Percentiles rank a stretch among this genome's conserved stretches.
phyloP scores from a whole-genome alignment of 345 rosid genomes.

The Salix udensis region DNA sequence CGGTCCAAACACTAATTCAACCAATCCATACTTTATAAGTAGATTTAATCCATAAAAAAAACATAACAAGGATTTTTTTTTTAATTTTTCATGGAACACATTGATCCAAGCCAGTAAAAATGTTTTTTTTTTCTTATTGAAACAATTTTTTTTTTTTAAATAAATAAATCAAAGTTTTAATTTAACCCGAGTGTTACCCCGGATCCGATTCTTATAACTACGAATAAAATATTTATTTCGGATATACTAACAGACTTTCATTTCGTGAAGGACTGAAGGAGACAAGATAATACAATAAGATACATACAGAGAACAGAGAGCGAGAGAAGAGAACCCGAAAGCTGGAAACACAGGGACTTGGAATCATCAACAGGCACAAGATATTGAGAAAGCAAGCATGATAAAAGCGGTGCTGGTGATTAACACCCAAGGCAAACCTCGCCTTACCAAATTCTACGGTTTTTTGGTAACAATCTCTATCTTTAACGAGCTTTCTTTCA shows the following conservation, averaged over 20 bases:
- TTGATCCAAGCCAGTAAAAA: too few species aligned
- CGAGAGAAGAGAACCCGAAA: background rate
- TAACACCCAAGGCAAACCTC: slow-evolving; percentile 92
- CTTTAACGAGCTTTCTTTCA: background rate
- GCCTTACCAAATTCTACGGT: slow-evolving; percentile 80
- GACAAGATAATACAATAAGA: background rate
- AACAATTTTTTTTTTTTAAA: too few species aligned
- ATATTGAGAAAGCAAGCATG: slow-evolving; percentile 29
- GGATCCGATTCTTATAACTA: too few species aligned
- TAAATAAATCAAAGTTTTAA: too few species aligned
- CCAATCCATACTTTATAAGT: too few species aligned
- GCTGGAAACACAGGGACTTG: background rate
- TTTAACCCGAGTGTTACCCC: too few species aligned
- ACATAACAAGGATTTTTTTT: too few species aligned
- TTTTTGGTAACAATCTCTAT: slow-evolving; percentile 39
- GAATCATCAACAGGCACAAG: too few species aligned
- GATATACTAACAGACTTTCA: background rate
- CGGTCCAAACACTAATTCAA: too few species aligned
- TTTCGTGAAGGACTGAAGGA: background rate
- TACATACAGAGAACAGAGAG: background rate
- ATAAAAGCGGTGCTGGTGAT: slow-evolving; percentile 83
- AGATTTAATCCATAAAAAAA: too few species aligned
- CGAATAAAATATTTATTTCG: background rate
- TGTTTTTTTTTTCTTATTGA: too few species aligned
- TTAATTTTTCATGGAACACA: too few species aligned